phyloP scores from a whole-genome alignment of 106 monocot genomes.

The Dactylorhiza incarnata region DNA sequence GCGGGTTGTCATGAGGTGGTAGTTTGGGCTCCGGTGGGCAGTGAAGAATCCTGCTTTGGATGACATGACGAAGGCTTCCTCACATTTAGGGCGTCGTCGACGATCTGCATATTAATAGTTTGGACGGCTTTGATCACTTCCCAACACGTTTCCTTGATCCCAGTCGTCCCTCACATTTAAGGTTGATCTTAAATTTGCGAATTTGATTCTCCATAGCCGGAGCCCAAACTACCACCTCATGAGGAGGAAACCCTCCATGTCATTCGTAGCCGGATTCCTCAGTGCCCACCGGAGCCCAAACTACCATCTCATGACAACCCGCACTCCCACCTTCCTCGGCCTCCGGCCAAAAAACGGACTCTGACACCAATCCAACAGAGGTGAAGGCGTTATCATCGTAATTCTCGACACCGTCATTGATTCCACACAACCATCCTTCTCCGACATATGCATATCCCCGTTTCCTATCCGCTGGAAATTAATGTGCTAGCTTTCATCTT shows the following conservation, averaged over 20 bases:
- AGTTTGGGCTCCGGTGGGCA: too few species aligned
- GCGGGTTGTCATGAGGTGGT: too few species aligned
- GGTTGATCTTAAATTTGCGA: too few species aligned
- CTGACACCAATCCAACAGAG: not conserved
- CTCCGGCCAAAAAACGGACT: not conserved
- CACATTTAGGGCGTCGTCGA: too few species aligned
- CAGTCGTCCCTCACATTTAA: too few species aligned
- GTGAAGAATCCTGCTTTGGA: too few species aligned
- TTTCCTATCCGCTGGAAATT: slow-evolving; percentile 30
- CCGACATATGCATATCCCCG: slow-evolving; percentile 18
- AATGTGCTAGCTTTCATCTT: not conserved
- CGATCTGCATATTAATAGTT: too few species aligned
- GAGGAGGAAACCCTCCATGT: slow-evolving; percentile 24
- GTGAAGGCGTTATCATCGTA: slow-evolving; percentile 26
- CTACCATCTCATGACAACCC: slow-evolving; percentile 17
- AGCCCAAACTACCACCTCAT: not conserved
- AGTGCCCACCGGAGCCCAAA: not conserved
- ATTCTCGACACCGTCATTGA: slow-evolving; percentile 26
- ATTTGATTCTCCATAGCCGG: too few species aligned
- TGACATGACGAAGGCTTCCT: not conserved
- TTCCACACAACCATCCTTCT: too few species aligned
- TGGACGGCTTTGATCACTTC: too few species aligned
- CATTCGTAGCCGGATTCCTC: not conserved
- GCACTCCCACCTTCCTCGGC: slow-evolving; percentile 30
- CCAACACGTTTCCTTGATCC: not conserved